These are phyloP conservation scores for Arthrobotrys sphaeroides DNA, from an alignment of 2,329 filamentous ascomycete species.

Conservation along the genomic window DNA sequence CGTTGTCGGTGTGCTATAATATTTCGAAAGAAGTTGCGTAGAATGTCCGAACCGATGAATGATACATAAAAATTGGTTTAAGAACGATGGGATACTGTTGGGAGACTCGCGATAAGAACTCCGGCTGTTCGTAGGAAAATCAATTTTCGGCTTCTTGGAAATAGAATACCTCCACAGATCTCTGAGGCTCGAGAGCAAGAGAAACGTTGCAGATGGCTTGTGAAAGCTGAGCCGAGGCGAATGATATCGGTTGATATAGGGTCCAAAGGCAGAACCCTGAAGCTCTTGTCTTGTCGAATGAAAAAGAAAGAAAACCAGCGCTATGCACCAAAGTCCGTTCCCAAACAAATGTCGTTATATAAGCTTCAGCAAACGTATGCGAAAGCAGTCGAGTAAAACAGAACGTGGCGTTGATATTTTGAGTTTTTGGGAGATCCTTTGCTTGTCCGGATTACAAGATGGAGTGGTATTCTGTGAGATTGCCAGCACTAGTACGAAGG, in stretches of 20 bases:
- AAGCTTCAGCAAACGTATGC: slow-evolving; percentile 47
- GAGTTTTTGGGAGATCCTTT: slow-evolving; percentile 46
- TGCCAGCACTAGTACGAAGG: neutral
- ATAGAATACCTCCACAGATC: neutral
- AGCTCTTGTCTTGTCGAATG: slow-evolving; percentile 39
- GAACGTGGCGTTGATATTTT: slow-evolving; percentile 52
- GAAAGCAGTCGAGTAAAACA: slow-evolving; percentile 51
- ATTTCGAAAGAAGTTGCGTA: slow-evolving; percentile 47
- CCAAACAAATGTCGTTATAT: slow-evolving; percentile 53
- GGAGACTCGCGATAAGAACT: neutral
- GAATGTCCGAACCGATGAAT: slow-evolving; percentile 47
- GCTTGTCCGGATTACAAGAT: slow-evolving; percentile 17
- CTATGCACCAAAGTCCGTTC: slow-evolving; percentile 54
- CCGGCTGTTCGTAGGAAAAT: neutral
- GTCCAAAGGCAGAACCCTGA: slow-evolving; percentile 14
- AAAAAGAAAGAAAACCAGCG: slow-evolving; percentile 54
- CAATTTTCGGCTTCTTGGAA: neutral
- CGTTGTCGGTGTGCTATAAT: slow-evolving; percentile 51
- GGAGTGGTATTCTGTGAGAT: neutral
- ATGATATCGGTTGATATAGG: slow-evolving; percentile 44
- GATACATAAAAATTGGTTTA: slow-evolving; percentile 51
- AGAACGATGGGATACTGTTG: neutral
- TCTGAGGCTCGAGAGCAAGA: slow-evolving; percentile 6
- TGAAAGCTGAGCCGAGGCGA: slow-evolving; percentile 23
- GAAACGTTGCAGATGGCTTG: slow-evolving; percentile 8